Evolutionary conservation across 176 grass and related monocot species (phyloP).

Genomic region (Poa pratensis): DNA sequence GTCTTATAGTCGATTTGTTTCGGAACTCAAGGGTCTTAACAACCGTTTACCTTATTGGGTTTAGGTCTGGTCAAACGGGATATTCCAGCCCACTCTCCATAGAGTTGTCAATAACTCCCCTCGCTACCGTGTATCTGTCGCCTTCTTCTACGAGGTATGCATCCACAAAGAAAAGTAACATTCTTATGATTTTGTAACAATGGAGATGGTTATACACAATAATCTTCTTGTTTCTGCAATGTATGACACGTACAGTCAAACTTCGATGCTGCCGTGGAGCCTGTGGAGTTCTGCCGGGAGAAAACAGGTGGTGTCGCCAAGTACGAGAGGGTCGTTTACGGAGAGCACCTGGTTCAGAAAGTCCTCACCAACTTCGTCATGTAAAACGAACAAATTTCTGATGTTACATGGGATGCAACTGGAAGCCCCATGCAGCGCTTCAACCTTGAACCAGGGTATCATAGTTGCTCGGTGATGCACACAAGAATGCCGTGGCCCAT

Average conservation of each 20-base stretch:
- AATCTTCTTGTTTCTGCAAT: background rate
- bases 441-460: background rate
- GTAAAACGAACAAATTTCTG: constrained; percentile 25
- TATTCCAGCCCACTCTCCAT: constrained; percentile 90
- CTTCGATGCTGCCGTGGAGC: constrained; percentile 70
- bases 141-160: constrained; percentile 84
- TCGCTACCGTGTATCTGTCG: constrained; percentile 82
- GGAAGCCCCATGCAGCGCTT: too few relatives aligned
- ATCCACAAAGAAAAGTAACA: background rate
- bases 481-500: background rate
- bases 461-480: background rate
- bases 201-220: background rate
- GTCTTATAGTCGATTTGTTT: background rate
- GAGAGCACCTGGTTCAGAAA: constrained; percentile 79
- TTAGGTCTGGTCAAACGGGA: constrained; percentile 91
- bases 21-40: too few relatives aligned
- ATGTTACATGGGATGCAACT: too few relatives aligned
- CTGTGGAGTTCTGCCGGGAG: constrained; percentile 63
- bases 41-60: background rate
- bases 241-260: constrained; percentile 55
- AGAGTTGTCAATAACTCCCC: constrained; percentile 75
- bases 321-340: constrained; percentile 77
- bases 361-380: constrained; percentile 68
- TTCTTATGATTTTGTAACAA: background rate
- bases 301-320: constrained; percentile 58